These are phyloP conservation scores for Ceratobasidium papillatum DNA, from an alignment of 1,284 basidiomycete species.

Conservation along the genomic window DNA sequence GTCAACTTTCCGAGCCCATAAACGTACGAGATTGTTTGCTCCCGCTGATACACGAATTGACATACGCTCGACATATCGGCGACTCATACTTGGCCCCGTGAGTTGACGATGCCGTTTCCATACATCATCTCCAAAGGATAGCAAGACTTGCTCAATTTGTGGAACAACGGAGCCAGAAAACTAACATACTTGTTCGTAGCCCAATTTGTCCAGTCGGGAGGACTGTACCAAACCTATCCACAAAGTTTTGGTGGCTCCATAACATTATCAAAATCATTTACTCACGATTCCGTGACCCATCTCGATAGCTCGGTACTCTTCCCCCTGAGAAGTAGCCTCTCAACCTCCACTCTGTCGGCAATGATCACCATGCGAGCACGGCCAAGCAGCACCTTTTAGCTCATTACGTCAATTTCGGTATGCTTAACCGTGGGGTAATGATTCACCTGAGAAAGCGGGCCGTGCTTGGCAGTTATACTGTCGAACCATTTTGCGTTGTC, in stretches of 20 bases:
- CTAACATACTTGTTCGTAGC: constrained; percentile 13
- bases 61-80: constrained; percentile 19
- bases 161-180: no score
- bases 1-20: constrained; percentile 14
- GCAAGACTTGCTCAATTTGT: background rate
- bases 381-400: constrained; percentile 7
- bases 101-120: constrained; percentile 34
- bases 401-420: background rate
- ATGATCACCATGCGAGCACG: background rate
- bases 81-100: constrained; percentile 21
- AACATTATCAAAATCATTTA: background rate
- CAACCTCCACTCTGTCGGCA: constrained; percentile 14
- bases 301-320: constrained; percentile 12
- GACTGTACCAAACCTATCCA: constrained; percentile 20
- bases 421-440: no score
- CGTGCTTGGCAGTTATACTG: background rate
- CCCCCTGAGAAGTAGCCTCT: constrained; percentile 7
- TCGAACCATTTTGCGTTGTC: background rate
- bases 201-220: constrained; percentile 6
- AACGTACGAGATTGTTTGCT: constrained; percentile 6
- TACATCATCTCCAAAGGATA: background rate
- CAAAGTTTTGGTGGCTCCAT: background rate
- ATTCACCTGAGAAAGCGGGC: constrained; percentile 20
- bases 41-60: background rate
- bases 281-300: background rate